Conservation (phyloP, 2,329 filamentous ascomycete genomes). For the Ophiostoma ulmi region DNA sequence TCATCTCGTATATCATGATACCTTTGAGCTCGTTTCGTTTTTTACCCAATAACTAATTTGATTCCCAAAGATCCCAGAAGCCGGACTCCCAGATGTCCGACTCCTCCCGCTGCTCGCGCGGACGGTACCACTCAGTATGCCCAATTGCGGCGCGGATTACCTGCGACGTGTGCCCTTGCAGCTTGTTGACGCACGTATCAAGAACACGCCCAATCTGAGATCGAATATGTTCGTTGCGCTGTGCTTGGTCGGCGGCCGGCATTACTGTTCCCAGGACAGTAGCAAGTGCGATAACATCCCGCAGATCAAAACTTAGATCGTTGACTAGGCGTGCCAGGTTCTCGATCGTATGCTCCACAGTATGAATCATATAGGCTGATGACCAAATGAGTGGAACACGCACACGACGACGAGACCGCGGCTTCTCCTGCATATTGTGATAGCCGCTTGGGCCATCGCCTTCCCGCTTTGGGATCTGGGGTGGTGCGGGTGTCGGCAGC, state of each 20-base stretch:
- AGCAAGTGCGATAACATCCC: slow-evolving; percentile 29
- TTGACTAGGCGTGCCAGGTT: slow-evolving; percentile 27
- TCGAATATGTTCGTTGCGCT: slow-evolving; percentile 27
- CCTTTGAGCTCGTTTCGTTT: neutral
- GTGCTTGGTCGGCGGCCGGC: slow-evolving; percentile 24
- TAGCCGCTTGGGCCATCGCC: neutral
- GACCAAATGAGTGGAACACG: slow-evolving; percentile 27
- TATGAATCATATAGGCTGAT: slow-evolving; percentile 27
- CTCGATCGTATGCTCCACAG: slow-evolving; percentile 29
- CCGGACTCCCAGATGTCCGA: slow-evolving; percentile 16
- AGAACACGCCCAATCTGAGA: slow-evolving; percentile 26
- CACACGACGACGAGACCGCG: neutral
- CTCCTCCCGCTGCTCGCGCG: slow-evolving; percentile 10
- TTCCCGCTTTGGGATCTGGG: neutral
- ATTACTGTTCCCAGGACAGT: slow-evolving; percentile 29
- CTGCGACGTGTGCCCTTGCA: slow-evolving; percentile 22
- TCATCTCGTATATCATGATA: neutral
- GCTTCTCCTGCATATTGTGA: neutral
- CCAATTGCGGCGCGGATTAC: slow-evolving; percentile 18
- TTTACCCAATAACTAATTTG: neutral
- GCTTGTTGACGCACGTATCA: slow-evolving; percentile 25
- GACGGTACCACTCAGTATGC: neutral
- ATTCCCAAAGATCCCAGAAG: slow-evolving; percentile 22
- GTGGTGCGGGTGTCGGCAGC: neutral
- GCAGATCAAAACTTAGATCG: slow-evolving; percentile 29